A percentile compares a stretch with the other conserved stretches of the same genome.
These are phyloP conservation scores for Begonia peltatifolia DNA, from an alignment of 306 rosid species.

Conservation along the genomic window DNA sequence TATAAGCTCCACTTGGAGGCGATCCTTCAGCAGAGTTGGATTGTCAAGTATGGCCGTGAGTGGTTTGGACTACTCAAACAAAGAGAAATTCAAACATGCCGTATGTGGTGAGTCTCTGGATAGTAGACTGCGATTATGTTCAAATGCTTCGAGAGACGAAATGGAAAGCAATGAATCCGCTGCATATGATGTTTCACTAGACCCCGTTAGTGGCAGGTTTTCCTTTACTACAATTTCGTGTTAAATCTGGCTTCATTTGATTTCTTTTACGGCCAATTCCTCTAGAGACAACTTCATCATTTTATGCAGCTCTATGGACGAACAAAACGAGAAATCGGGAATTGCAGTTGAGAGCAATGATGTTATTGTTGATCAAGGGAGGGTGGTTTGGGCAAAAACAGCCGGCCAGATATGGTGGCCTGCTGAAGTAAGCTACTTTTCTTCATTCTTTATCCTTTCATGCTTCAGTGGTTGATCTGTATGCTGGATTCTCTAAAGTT, in stretches of 20 bases:
- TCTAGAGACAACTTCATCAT: background rate
- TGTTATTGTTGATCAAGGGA: constrained; percentile 30
- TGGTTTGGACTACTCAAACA: constrained; percentile 21
- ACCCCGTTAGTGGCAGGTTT: constrained; percentile 24
- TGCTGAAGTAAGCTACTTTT: constrained; percentile 32
- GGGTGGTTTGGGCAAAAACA: constrained; percentile 9
- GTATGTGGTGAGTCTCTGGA: constrained; percentile 25
- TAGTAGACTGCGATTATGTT: constrained; percentile 24
- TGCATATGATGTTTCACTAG: constrained; percentile 9
- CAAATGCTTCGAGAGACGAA: constrained; percentile 22
- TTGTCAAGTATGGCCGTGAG: constrained; percentile 12
- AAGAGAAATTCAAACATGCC: constrained; percentile 13
- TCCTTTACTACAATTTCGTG: constrained; percentile 4
- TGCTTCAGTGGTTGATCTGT: background rate
- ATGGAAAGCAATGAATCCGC: constrained; percentile 23
- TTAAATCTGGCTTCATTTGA: background rate
- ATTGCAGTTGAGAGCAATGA: constrained; percentile 21
- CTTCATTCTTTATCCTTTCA: background rate
- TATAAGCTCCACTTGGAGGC: constrained; percentile 28
- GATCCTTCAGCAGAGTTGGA: constrained; percentile 32
- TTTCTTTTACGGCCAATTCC: background rate
- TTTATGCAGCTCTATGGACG: background rate
- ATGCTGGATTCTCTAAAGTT: background rate
- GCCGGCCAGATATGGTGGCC: constrained; percentile 38
- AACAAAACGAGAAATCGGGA: constrained; percentile 16